Evolutionary conservation across 2,329 filamentous ascomycete species (phyloP), one percentile per base, ranked within the genome.

Genomic region (Arachnopeziza araneosa): DNA sequence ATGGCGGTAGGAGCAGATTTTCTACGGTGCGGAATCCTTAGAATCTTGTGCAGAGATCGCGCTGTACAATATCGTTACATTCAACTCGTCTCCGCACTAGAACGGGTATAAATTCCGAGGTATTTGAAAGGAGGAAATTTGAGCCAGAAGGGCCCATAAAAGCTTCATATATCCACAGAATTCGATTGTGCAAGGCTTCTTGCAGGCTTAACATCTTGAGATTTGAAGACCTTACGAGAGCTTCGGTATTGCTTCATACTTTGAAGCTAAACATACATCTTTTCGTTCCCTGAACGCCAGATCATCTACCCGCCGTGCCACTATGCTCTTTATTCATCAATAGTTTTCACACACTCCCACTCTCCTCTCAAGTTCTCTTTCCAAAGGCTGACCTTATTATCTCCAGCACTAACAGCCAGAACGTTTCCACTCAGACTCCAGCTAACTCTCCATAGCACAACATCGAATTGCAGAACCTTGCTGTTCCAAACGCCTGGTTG

Each of bases 361-460:
- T 96, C 91, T 58, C 95, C 95, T 74, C 89, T 90, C 69, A 99
- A 79, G 74, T 96, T 96, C 83, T 99, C 95, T 83, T 98, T 99
- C 93, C 93, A 99, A 75, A 99, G 77, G 57, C 89, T 96, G 59
- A 99, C 93, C 78, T 96, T 93, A 81, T 99, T 99, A 77, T 99
- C 93, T 24, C 89, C 91, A 49, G 91, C 91, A 72, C 90, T 95
- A 64, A 97, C 91, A 10, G 95, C 95, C 69, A 99, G 81, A 22
- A 98, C 93, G 74, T 99, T 99, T 56, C 95, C 95, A 75, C 91
- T 96, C 72, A 98, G 80, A 69, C 92, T 96, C 95, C 95, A 99
- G 81, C 91, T 97, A 52, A 97, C 95, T 59, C 95, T 87, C 95
- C 95, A 99, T 61, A 96, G 84, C 53, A 93, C 88, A 4, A 89